Conservation (phyloP, 441 rosid species). For the Melastoma candidum region DNA sequence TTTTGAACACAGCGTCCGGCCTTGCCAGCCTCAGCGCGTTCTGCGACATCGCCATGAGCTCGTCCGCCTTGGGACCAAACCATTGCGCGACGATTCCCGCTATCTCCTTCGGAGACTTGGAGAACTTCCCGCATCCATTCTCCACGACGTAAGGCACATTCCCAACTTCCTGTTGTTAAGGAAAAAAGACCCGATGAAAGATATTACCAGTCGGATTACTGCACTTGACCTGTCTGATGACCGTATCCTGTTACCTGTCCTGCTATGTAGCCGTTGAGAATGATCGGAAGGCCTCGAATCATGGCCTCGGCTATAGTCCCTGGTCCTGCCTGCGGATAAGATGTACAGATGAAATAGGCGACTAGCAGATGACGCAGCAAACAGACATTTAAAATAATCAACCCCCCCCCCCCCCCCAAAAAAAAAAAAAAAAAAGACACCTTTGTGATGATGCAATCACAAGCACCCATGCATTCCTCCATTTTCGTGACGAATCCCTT, state of each 20-base stretch:
- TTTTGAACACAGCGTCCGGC: slow-evolving; percentile 92
- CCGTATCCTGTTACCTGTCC: slow-evolving; percentile 53
- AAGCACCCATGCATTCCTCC: slow-evolving; percentile 98
- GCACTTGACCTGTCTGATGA: too few species aligned
- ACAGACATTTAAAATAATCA: background rate
- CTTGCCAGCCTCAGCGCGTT: slow-evolving; percentile 76
- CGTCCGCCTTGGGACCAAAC: slow-evolving; percentile 78
- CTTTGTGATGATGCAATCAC: slow-evolving; percentile 97
- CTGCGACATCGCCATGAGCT: slow-evolving; percentile 68
- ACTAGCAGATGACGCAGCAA: slow-evolving; percentile 5
- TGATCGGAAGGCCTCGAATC: slow-evolving; percentile 91
- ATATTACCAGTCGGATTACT: background rate
- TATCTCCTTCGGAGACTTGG: slow-evolving; percentile 78
- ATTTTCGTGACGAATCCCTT: slow-evolving; percentile 82
- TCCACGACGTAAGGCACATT: slow-evolving; percentile 91
- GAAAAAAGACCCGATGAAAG: background rate
- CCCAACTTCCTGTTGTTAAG: slow-evolving; percentile 67
- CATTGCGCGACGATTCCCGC: slow-evolving; percentile 68
- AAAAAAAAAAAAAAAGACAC: slow-evolving; percentile 20
- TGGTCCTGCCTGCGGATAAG: slow-evolving; percentile 74
- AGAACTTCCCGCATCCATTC: slow-evolving; percentile 84
- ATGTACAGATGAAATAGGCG: background rate
- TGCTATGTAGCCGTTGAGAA: slow-evolving; percentile 81
- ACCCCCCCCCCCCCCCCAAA: background rate
- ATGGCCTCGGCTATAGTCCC: slow-evolving; percentile 98